Evolutionary conservation across 2,329 filamentous ascomycete genomes (phyloP), one percentile per base, ranked within the genome.

Genomic region (Chaetomium sp.): DNA sequence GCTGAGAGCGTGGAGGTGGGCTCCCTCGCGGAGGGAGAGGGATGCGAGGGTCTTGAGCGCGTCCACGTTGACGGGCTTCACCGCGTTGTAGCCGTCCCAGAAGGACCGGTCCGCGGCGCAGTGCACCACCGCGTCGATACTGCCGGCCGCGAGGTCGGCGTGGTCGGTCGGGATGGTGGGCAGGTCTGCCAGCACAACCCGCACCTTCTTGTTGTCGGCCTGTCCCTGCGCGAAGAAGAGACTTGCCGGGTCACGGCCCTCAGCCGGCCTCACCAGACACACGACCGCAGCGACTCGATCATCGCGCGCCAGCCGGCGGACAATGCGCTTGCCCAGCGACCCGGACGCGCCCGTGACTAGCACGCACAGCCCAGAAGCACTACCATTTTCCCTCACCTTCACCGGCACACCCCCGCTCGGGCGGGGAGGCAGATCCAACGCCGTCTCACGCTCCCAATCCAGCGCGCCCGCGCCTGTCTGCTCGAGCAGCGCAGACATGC

Each of bases 41-140:
- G 35, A 25, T 19, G 55, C 23, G 19, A 66, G 60, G 2, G 51
- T 51, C 19, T 51, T 60, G 35, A 62, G 45, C 7, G 64, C 29
- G 13, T 56, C 49, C 12, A 66, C 47, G 42, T 65, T 65, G 21
- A 57, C 42, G 1, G 60, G 21, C 9, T 25, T 27, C 2, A 65
- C 12, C 5, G 45, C 16, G 29, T 21, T 19, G 57, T 65, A 65
- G 49, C 38, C 35, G 27, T 65, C 60, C 60, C 59, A 63, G 56
- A 62, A 65, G 27, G 60, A 55, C 4, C 59, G 55, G 54, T 51
- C 35, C 1, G 64, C 60, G 12, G 55, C 60, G 27, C 31, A 47
- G 64, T 65, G 60, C 13, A 65, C 5, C 50, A 65, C 35, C 10
- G 21, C 35, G 54, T 57, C 54, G 51, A 54, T 31, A 8, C 10